Conservation (phyloP, 2,329 filamentous ascomycete genomes). For the Periconia macrospinosa region DNA sequence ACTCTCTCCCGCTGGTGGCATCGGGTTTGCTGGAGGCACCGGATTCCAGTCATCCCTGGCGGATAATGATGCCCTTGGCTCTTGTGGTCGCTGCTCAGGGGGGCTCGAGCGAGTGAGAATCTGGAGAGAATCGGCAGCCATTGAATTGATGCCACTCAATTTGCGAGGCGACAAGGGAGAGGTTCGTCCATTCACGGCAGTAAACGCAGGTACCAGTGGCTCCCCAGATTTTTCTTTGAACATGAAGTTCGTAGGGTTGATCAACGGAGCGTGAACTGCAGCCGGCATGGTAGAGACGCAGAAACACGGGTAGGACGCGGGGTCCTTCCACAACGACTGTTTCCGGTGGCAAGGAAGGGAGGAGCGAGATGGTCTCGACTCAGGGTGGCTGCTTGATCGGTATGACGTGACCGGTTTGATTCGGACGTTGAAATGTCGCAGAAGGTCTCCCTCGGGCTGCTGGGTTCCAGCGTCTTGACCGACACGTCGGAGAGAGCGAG, state of each 20-base stretch:
- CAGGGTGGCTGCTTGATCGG: constrained; percentile 1
- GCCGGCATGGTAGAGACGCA: constrained; percentile 33
- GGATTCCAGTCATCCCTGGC: constrained; percentile 21
- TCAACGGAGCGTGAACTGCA: constrained; percentile 33
- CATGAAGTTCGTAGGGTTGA: constrained; percentile 32
- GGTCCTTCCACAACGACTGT: constrained; percentile 2
- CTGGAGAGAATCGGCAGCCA: constrained; percentile 17
- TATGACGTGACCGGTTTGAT: constrained; percentile 6
- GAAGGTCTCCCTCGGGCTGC: not conserved
- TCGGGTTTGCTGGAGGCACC: constrained; percentile 7
- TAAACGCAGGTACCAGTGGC: constrained; percentile 35
- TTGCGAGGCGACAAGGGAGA: constrained; percentile 26
- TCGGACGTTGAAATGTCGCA: constrained; percentile 6
- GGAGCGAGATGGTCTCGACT: not conserved
- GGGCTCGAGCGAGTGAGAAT: constrained; percentile 11
- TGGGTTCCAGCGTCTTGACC: no score
- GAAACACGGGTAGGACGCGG: constrained; percentile 5
- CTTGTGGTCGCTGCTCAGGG: constrained; percentile 11
- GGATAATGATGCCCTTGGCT: constrained; percentile 21
- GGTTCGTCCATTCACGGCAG: constrained; percentile 38
- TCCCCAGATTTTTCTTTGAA: constrained; percentile 30
- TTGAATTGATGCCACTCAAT: constrained; percentile 20
- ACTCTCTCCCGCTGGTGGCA: constrained; percentile 14
- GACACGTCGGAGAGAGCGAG: not conserved
- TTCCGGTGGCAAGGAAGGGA: not conserved